Evolutionary conservation across 208 protist species (phyloP).

Genomic region (Herpetomonas samuelpessoai): DNA sequence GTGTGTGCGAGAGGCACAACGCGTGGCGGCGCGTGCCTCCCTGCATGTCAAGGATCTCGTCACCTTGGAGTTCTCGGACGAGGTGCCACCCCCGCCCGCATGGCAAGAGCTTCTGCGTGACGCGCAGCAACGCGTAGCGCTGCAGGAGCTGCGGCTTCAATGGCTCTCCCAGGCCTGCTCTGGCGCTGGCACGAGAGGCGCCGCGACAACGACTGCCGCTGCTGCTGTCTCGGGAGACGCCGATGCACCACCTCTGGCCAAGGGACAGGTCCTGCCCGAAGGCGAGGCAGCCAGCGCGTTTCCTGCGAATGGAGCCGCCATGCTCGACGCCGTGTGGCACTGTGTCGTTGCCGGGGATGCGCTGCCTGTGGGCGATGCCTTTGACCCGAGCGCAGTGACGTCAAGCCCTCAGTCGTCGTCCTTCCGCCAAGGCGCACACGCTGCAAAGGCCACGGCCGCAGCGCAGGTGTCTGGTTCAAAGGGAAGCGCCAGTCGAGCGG

Average conservation of each 20-base stretch:
- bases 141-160: constrained; percentile 40
- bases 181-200: background rate
- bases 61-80: constrained; percentile 70
- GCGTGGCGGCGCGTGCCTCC: constrained; percentile 35
- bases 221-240: no score
- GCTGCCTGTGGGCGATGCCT: no score
- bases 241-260: no score
- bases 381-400: no score
- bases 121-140: constrained; percentile 30
- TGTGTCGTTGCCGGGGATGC: background rate
- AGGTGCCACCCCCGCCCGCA: constrained; percentile 49
- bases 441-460: no score
- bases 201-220: background rate
- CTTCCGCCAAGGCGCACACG: no score
- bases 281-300: background rate
- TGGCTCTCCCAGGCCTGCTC: constrained; percentile 30
- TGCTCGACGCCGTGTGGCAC: constrained; percentile 1
- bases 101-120: constrained; percentile 32
- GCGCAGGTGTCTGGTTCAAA: no score
- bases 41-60: constrained; percentile 54
- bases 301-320: background rate
- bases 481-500: no score
- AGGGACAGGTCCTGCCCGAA: background rate
- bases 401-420: no score
- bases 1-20: constrained; percentile 33